A percentile compares a stretch with the other conserved stretches of the same genome.
Conservation (phyloP, 768 basidiomycete genomes). For the Naganishia randhawae region DNA sequence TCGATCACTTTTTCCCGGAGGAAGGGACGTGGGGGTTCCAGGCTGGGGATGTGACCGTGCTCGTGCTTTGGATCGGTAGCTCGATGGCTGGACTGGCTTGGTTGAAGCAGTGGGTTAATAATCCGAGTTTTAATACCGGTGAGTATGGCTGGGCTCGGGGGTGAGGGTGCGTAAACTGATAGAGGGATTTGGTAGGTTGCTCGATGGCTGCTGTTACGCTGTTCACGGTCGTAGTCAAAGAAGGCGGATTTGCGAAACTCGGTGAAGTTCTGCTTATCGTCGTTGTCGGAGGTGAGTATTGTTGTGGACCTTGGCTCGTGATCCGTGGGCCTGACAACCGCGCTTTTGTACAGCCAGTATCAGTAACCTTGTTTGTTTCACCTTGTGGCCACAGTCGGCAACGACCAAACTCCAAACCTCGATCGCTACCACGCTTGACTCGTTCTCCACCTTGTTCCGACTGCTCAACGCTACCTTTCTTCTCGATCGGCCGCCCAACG, state of each 20-base stretch:
- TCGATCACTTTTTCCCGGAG: slow-evolving; percentile 55
- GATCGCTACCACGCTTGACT: slow-evolving; percentile 79
- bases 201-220: slow-evolving; percentile 58
- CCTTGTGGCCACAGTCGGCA: slow-evolving; percentile 80
- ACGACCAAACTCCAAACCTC: slow-evolving; percentile 67
- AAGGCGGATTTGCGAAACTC: slow-evolving; percentile 74
- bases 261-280: slow-evolving; percentile 74
- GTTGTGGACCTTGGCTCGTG: too few species aligned
- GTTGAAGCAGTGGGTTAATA: slow-evolving; percentile 86
- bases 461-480: slow-evolving; percentile 82
- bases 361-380: slow-evolving; percentile 78
- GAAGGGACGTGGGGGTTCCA: slow-evolving; percentile 36
- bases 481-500: slow-evolving; percentile 56
- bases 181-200: slow-evolving; percentile 39
- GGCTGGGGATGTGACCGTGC: slow-evolving; percentile 68
- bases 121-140: slow-evolving; percentile 87
- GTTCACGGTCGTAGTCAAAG: slow-evolving; percentile 84
- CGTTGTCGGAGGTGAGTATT: slow-evolving; percentile 58
- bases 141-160: slow-evolving; percentile 2
- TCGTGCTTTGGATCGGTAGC: slow-evolving; percentile 72
- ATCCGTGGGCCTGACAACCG: background rate
- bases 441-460: slow-evolving; percentile 77
- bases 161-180: slow-evolving; percentile 3
- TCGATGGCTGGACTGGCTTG: slow-evolving; percentile 79
- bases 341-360: slow-evolving; percentile 54